Percentiles rank a stretch among this genome's conserved stretches.
phyloP scores from a whole-genome alignment of 2,329 filamentous ascomycete genomes.

The Cladorrhinum sp. region DNA sequence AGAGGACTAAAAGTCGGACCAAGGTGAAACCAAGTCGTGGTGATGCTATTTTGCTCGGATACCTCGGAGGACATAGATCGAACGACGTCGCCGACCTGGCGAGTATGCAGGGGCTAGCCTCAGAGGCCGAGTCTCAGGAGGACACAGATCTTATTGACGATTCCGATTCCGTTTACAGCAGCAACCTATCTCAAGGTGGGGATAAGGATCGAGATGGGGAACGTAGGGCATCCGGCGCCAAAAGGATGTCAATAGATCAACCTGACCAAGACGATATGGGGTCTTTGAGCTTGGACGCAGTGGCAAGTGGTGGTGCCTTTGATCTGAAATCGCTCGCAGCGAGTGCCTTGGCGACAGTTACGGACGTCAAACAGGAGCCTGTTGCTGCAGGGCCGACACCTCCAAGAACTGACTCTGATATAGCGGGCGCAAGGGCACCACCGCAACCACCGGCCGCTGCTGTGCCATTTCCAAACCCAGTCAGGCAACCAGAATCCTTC shows the following conservation, averaged over 20 bases:
- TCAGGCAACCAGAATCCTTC: slow-evolving; percentile 11
- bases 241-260: slow-evolving; percentile 16
- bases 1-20: slow-evolving; percentile 47
- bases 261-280: slow-evolving; percentile 15
- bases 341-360: slow-evolving; percentile 29
- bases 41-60: slow-evolving; percentile 65
- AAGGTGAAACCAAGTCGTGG: slow-evolving; percentile 57
- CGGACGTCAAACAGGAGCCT: slow-evolving; percentile 16
- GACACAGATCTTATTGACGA: slow-evolving; percentile 15
- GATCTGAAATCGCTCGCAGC: slow-evolving; percentile 34
- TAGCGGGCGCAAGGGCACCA: slow-evolving; percentile 14
- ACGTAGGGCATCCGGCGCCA: background rate
- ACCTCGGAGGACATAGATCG: slow-evolving; percentile 61
- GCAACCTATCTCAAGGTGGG: slow-evolving; percentile 5
- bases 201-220: background rate
- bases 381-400: slow-evolving; percentile 25
- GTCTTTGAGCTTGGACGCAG: background rate
- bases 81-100: slow-evolving; percentile 63
- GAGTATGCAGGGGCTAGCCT: slow-evolving; percentile 50
- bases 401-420: slow-evolving; percentile 24
- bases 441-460: slow-evolving; percentile 9
- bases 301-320: slow-evolving; percentile 19
- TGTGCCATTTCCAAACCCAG: slow-evolving; percentile 20
- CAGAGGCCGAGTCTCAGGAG: slow-evolving; percentile 31
- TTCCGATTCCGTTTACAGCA: slow-evolving; percentile 10